These are phyloP conservation scores for Lichenothelia convexa DNA, from an alignment of 495 filamentous ascomycete species.

Conservation along the genomic window DNA sequence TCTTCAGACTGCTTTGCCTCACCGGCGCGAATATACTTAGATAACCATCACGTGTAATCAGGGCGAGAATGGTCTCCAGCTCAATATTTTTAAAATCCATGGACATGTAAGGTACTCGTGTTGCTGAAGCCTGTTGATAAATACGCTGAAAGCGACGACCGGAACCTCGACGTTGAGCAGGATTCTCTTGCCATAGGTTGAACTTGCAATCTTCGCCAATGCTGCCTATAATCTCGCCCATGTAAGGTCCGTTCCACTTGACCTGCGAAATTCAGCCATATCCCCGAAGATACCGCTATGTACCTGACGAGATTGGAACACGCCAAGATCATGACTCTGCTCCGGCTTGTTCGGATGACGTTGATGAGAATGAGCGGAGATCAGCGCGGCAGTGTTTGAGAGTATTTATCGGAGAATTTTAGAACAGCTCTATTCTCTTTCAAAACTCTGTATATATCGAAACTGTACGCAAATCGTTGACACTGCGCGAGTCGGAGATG, in stretches of 20 bases:
- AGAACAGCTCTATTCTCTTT: too few species aligned
- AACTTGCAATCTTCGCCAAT: slow-evolving; percentile 76
- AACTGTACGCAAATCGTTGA: too few species aligned
- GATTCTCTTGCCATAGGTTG: slow-evolving; percentile 80
- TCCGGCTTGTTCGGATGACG: too few species aligned
- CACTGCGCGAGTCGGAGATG: too few species aligned
- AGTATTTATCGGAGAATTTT: too few species aligned
- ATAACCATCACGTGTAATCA: slow-evolving; percentile 63
- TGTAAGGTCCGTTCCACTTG: slow-evolving; percentile 56
- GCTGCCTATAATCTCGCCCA: slow-evolving; percentile 42
- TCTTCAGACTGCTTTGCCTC: slow-evolving; percentile 60
- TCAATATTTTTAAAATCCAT: slow-evolving; percentile 63
- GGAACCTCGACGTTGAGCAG: slow-evolving; percentile 45
- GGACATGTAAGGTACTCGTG: slow-evolving; percentile 50
- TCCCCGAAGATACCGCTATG: too few species aligned
- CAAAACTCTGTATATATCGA: background rate
- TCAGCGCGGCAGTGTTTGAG: too few species aligned
- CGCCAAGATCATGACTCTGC: too few species aligned
- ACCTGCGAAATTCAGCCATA: too few species aligned
- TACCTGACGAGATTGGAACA: too few species aligned
- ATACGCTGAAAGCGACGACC: slow-evolving; percentile 62
- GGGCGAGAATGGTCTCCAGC: slow-evolving; percentile 57
- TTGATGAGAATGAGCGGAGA: too few species aligned
- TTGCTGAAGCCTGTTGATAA: slow-evolving; percentile 34
- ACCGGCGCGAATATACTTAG: slow-evolving; percentile 72